Conservation (phyloP, 352 stramenopile species). For the Phytophthora meadii region DNA sequence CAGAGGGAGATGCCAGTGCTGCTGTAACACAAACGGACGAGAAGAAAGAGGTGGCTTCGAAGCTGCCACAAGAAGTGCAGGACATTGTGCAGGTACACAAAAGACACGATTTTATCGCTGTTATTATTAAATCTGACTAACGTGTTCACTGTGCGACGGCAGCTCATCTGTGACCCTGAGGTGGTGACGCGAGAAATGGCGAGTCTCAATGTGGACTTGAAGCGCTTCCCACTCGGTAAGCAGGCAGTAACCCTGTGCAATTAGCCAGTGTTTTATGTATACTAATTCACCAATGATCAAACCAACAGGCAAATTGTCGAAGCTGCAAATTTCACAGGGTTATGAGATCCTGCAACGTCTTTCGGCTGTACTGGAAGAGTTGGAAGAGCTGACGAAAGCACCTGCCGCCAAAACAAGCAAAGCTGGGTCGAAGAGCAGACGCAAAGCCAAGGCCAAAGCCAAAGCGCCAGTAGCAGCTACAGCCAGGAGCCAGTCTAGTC, state of each 20-base stretch:
- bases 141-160: not conserved
- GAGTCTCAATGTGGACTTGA: slow-evolving; percentile 58
- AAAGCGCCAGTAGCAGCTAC: slow-evolving; percentile 28
- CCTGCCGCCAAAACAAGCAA: slow-evolving; percentile 16
- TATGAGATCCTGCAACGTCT: slow-evolving; percentile 65
- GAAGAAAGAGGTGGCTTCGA: slow-evolving; percentile 33
- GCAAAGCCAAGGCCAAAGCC: slow-evolving; percentile 34
- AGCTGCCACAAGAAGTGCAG: slow-evolving; percentile 44
- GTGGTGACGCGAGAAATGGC: slow-evolving; percentile 55
- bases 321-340: slow-evolving; percentile 67
- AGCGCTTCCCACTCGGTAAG: slow-evolving; percentile 57
- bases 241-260: not conserved
- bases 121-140: no score
- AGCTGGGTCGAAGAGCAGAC: slow-evolving; percentile 28
- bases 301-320: slow-evolving; percentile 49
- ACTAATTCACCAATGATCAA: not conserved
- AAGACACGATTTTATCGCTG: not conserved
- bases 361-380: slow-evolving; percentile 47
- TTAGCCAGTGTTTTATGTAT: no score
- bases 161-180: slow-evolving; percentile 62
- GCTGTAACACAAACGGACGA: slow-evolving; percentile 37
- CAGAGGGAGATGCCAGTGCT: slow-evolving; percentile 21
- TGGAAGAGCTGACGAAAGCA: slow-evolving; percentile 38
- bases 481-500: slow-evolving; percentile 25
- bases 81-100: slow-evolving; percentile 44